phyloP scores from a whole-genome alignment of 345 rosid species.

The Carallia pectinifolia region DNA sequence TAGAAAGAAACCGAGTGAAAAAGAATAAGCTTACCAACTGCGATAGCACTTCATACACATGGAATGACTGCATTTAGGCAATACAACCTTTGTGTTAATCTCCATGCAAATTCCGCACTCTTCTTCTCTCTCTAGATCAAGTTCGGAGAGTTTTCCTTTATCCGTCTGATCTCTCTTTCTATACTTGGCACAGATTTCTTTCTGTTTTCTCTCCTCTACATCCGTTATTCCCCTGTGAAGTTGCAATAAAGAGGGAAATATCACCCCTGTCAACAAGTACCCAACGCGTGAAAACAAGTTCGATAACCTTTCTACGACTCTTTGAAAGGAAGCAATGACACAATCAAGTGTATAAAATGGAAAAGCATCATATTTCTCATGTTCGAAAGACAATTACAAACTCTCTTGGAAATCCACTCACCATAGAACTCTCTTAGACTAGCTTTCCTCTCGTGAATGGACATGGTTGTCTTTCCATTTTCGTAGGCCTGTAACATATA shows the following conservation, averaged over 20 bases:
- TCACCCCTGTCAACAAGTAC: conserved; percentile 51
- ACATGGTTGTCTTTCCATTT: conserved; percentile 92
- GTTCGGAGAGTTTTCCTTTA: conserved; percentile 68
- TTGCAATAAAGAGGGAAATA: conserved; percentile 83
- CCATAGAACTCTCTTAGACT: conserved; percentile 88
- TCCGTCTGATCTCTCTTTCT: conserved; percentile 42
- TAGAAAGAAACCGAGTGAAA: neutral
- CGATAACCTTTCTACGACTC: neutral
- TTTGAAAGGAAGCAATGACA: neutral
- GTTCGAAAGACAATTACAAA: neutral
- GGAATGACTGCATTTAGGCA: conserved; percentile 80
- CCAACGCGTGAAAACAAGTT: neutral
- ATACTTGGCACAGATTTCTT: conserved; percentile 61
- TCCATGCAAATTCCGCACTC: conserved; percentile 97
- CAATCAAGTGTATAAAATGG: neutral
- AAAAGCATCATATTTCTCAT: neutral
- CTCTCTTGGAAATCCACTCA: conserved; percentile 23
- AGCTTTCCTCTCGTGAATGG: conserved; percentile 79
- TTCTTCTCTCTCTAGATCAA: conserved; percentile 82
- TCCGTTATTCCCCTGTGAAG: conserved; percentile 75
- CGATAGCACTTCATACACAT: conserved; percentile 79
- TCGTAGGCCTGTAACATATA: conserved; percentile 57
- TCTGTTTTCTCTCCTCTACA: conserved; percentile 75
- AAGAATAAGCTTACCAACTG: conserved; percentile 47
- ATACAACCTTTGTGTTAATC: conserved; percentile 58